Evolutionary conservation across 192 early-diverging fungal species (phyloP).

Genomic region (Coemansia sp.): DNA sequence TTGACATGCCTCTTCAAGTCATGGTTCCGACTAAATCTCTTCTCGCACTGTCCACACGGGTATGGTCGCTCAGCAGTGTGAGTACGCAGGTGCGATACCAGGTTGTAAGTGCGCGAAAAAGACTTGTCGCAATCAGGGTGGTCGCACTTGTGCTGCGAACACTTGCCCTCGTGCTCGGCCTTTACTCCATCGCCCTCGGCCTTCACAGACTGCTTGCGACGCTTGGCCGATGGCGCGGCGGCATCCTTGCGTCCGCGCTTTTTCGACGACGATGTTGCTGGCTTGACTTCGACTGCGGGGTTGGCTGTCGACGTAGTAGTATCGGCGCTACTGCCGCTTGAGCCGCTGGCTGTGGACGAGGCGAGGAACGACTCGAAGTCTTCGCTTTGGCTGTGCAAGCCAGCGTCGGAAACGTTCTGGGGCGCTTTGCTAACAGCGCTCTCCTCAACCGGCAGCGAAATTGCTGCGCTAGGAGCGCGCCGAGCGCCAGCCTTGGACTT

Average conservation of each 20-base stretch:
- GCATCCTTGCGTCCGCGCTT: slow-evolving; percentile 24
- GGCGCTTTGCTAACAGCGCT: slow-evolving; percentile 15
- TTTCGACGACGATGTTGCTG: slow-evolving; percentile 1
- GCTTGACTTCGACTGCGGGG: slow-evolving; percentile 1
- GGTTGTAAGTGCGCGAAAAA: slow-evolving; percentile 87
- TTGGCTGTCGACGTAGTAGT: slow-evolving; percentile 16
- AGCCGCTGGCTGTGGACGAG: not conserved
- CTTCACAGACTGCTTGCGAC: slow-evolving; percentile 17
- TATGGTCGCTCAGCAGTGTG: slow-evolving; percentile 80
- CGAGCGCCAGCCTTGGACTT: slow-evolving; percentile 1
- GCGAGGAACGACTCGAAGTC: slow-evolving; percentile 12
- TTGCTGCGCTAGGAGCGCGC: slow-evolving; percentile 6
- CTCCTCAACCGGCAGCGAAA: slow-evolving; percentile 40
- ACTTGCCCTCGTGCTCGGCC: slow-evolving; percentile 10
- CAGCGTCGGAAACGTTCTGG: slow-evolving; percentile 22
- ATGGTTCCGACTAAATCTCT: slow-evolving; percentile 76
- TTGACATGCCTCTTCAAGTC: slow-evolving; percentile 77
- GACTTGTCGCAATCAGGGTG: slow-evolving; percentile 79
- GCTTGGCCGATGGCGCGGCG: slow-evolving; percentile 15
- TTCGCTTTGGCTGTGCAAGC: not conserved
- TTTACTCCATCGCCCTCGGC: not conserved
- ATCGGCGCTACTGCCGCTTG: not conserved
- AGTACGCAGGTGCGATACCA: slow-evolving; percentile 79
- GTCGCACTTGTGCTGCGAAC: slow-evolving; percentile 58
- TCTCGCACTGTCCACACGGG: slow-evolving; percentile 65